Evolutionary conservation across 169 alveolate genomes (phyloP), one percentile per base, ranked within the genome.

Genomic region (Plasmodium falciparum): DNA sequence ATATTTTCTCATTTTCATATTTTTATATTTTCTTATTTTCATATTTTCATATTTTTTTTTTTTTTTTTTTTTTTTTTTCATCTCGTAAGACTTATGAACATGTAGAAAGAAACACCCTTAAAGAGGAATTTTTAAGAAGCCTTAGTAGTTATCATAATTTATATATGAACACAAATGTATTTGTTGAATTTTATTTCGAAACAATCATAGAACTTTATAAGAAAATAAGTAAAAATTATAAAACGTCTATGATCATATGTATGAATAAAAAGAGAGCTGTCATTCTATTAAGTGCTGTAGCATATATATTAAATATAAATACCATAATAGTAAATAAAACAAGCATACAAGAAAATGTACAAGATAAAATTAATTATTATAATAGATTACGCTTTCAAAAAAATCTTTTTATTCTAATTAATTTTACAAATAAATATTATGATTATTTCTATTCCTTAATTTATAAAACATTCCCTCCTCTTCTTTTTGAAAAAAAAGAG

Each of bases 181-280:
- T 83, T 63, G 91, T 83, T 20, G 91, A 83, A 83, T 83, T 83
- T 50, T 83, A 83, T 62, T 83, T 83, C 50, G 59, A 15, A 29
- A 83, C 56, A 7, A 67, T 83, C 13, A 2, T 83, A 39, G 85
- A 83, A 13, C 45, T 58, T 15, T 69, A 83, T 73, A 83, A 69
- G 56, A 67, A 83, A 61, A 69, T 83, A 69, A 67, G 65, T 58
- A 83, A 83, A 67, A 83, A 83, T 50, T 39, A 69, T 43, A 69
- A 83, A 43, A 50, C 91, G 20, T 83, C 91, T 9, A 83, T 83
- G 91, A 69, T 83, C 22, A 69, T 83, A 43, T 83, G 91, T 15
- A 83, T 69, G 72, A 83, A 83, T 50, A 83, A 83, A 83, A 83
- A 69, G n/a, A 50, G 73, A 50, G 91, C 91, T 49, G 70, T 69